These are phyloP conservation scores for Saccharomycopsis sp. DNA, from an alignment of 805 yeast species.

Conservation along the genomic window DNA sequence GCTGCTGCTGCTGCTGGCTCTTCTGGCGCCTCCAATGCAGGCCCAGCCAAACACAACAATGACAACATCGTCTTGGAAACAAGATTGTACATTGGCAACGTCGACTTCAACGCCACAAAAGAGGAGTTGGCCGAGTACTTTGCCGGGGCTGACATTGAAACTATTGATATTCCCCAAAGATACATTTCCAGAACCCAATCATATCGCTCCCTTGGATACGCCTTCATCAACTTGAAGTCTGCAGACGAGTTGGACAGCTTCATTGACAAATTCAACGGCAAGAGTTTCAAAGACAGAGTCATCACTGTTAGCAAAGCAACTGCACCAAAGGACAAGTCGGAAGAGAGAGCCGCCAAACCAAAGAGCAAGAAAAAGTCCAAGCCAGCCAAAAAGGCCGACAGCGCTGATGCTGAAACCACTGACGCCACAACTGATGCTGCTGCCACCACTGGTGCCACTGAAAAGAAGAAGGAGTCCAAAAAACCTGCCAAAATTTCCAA, in stretches of 20 bases:
- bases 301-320: conserved; percentile 46
- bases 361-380: conserved; percentile 16
- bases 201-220: conserved; percentile 48
- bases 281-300: conserved; percentile 37
- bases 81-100: conserved; percentile 54
- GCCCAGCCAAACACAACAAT: background rate
- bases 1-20: no score
- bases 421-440: conserved; percentile 14
- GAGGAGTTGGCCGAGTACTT: conserved; percentile 45
- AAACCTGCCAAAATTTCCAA: conserved; percentile 20
- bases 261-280: conserved; percentile 34
- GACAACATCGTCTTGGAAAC: conserved; percentile 26
- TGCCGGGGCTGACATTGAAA: conserved; percentile 36
- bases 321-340: conserved; percentile 27
- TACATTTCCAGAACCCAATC: conserved; percentile 11
- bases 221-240: conserved; percentile 44
- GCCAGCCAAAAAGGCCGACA: conserved; percentile 12
- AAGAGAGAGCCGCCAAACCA: conserved; percentile 18
- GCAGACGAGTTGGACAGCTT: conserved; percentile 37
- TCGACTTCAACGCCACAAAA: conserved; percentile 54
- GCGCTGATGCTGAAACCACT: conserved; percentile 6
- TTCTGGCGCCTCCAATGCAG: no score
- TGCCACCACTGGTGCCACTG: conserved; percentile 16
- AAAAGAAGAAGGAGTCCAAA: conserved; percentile 23
- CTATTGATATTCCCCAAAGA: conserved; percentile 45